A percentile compares a stretch with the other conserved stretches of the same genome.
Evolutionary conservation across 805 yeast species (phyloP).

Genomic region (Kodamaea neixiangensis): DNA sequence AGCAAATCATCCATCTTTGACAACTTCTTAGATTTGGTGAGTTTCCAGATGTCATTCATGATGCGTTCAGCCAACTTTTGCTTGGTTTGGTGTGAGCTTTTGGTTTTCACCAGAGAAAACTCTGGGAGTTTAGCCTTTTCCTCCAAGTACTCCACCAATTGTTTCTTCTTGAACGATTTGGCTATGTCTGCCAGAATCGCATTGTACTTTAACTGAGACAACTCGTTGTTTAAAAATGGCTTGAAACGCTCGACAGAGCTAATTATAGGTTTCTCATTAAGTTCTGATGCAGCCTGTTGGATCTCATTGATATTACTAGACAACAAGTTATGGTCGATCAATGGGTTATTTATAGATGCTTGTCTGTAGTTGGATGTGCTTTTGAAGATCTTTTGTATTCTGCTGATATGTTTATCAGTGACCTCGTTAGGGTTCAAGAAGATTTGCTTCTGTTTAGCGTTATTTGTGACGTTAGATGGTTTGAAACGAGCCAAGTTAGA

Average conservation of each 20-base stretch:
- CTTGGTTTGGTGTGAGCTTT: slow-evolving; percentile 14
- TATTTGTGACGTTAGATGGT: slow-evolving; percentile 1
- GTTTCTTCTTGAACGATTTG: slow-evolving; percentile 14
- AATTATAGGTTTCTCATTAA: neutral
- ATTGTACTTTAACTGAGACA: slow-evolving; percentile 12
- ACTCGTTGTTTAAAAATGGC: slow-evolving; percentile 3
- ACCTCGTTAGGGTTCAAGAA: slow-evolving; percentile 20
- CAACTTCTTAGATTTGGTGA: slow-evolving; percentile 20
- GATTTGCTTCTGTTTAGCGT: slow-evolving; percentile 14
- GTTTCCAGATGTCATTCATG: slow-evolving; percentile 37
- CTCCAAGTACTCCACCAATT: slow-evolving; percentile 14
- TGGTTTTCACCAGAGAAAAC: slow-evolving; percentile 6
- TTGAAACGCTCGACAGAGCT: slow-evolving; percentile 13
- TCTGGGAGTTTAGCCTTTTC: slow-evolving; percentile 10
- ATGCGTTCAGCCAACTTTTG: slow-evolving; percentile 26
- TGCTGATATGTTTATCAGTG: slow-evolving; percentile 18
- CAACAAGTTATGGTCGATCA: slow-evolving; percentile 10
- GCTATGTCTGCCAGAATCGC: slow-evolving; percentile 10
- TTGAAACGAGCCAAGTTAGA: slow-evolving; percentile 10
- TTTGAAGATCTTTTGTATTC: slow-evolving; percentile 15
- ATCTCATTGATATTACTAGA: neutral
- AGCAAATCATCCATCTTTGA: slow-evolving; percentile 33
- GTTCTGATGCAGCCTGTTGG: neutral
- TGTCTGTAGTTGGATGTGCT: slow-evolving; percentile 8
- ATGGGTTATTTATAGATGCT: slow-evolving; percentile 7